A percentile compares a stretch with the other conserved stretches of the same genome.
Evolutionary conservation across 805 yeast genomes (phyloP).

Genomic region (Ogataea trehaloabstinens): DNA sequence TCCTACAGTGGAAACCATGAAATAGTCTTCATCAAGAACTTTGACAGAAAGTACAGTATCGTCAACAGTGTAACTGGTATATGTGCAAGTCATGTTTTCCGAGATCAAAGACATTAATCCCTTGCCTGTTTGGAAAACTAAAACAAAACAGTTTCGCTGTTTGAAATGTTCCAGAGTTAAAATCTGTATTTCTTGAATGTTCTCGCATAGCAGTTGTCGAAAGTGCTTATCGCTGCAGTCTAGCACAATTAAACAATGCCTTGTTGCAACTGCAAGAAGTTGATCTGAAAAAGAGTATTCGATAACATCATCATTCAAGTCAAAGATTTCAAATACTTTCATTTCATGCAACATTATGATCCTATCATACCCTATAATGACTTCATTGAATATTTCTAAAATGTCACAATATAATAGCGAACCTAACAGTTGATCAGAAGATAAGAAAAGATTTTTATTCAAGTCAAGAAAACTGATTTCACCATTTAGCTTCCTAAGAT

Average conservation of each 20-base stretch:
- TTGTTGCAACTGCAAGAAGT: constrained; percentile 1
- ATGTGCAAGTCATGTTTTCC: too few relatives aligned
- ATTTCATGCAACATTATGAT: background rate
- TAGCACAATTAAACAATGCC: background rate
- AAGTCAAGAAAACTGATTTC: background rate
- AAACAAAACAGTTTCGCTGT: background rate
- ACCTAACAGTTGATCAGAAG: background rate
- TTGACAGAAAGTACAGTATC: constrained; percentile 1
- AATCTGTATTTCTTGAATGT: background rate
- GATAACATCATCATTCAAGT: background rate
- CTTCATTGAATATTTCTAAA: background rate
- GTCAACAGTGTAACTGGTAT: background rate
- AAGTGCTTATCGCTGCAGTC: background rate
- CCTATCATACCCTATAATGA: background rate
- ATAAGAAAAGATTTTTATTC: background rate
- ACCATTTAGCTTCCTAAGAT: background rate
- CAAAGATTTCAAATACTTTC: background rate
- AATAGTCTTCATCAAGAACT: background rate
- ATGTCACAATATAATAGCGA: background rate
- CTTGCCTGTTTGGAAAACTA: background rate
- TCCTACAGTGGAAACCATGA: constrained; percentile 2
- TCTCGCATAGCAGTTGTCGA: background rate
- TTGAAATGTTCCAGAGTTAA: background rate
- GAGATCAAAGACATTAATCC: background rate
- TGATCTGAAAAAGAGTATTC: background rate